Evolutionary conservation across 2,329 filamentous ascomycete species (phyloP).

Genomic region (Drechslera avenae): DNA sequence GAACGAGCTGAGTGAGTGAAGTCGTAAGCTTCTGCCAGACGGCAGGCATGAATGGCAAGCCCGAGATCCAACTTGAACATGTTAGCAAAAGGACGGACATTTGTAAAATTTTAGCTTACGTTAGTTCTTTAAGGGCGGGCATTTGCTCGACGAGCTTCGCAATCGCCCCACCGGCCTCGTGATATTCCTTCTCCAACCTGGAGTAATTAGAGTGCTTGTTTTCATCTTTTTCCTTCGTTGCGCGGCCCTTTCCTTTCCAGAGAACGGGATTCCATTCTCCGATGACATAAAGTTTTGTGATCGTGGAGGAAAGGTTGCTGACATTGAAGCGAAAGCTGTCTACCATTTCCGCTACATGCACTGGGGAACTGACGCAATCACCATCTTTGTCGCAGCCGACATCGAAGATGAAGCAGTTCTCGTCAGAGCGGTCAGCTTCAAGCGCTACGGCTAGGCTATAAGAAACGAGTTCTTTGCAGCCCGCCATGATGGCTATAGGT

Average conservation of each 20-base stretch:
- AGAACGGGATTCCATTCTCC: constrained; percentile 27
- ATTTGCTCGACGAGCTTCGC: constrained; percentile 27
- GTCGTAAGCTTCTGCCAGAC: constrained; percentile 30
- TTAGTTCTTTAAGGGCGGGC: constrained; percentile 31
- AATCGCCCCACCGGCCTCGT: constrained; percentile 22
- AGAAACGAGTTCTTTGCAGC: constrained; percentile 15
- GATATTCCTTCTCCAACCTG: constrained; percentile 20
- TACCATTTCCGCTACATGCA: constrained; percentile 12
- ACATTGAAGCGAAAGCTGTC: constrained; percentile 10
- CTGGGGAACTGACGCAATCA: constrained; percentile 14
- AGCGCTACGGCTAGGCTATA: constrained; percentile 20
- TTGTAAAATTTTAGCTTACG: constrained; percentile 23
- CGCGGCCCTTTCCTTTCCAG: not conserved
- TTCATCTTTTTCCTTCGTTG: not conserved
- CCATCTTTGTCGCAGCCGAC: constrained; percentile 19
- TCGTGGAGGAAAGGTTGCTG: not conserved
- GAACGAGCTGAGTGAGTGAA: constrained; percentile 33
- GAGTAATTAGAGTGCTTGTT: not conserved
- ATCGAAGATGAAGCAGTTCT: constrained; percentile 25
- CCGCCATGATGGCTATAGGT: constrained; percentile 15
- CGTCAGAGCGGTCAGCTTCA: constrained; percentile 11
- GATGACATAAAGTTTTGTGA: constrained; percentile 34
- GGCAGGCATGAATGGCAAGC: constrained; percentile 31
- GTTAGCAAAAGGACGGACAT: not conserved
- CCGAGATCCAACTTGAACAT: constrained; percentile 34